Evolutionary conservation across 345 rosid genomes (phyloP).

Genomic region (Camelina sativa): DNA sequence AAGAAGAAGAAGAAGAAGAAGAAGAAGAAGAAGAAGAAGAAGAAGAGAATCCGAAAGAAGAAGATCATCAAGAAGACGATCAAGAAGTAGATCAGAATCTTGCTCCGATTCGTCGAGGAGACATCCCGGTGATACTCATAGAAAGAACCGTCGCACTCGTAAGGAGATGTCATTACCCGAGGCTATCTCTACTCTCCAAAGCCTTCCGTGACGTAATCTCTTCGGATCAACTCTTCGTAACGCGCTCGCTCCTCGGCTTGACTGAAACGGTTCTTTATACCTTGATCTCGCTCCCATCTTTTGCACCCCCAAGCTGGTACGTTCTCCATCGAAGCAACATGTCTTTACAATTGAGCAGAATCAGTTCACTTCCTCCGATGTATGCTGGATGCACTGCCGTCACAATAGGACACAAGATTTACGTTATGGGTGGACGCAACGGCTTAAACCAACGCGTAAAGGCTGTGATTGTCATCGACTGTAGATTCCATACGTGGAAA

Average conservation of each 20-base stretch:
- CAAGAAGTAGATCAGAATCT: not conserved
- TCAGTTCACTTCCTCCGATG: not conserved
- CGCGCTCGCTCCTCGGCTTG: not conserved
- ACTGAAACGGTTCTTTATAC: not conserved
- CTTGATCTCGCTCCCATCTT: too few relatives aligned
- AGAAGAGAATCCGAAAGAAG: not conserved
- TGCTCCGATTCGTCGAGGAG: not conserved
- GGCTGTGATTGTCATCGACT: not conserved
- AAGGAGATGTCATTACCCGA: not conserved
- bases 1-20: not conserved
- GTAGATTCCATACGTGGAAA: not conserved
- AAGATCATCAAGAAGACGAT: not conserved
- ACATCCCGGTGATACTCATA: not conserved
- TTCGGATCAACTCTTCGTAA: not conserved
- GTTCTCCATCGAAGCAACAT: not conserved
- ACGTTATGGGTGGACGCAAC: constrained; percentile 6
- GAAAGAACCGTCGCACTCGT: not conserved
- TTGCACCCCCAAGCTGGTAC: not conserved
- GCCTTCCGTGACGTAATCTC: not conserved
- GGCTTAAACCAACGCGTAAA: not conserved
- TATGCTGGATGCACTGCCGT: not conserved
- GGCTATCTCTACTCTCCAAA: not conserved
- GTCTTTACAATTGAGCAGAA: not conserved
- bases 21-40: not conserved
- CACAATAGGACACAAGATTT: constrained; percentile 1